Conservation (phyloP, 139 green algal species). For the Spirogloea muscicola region DNA sequence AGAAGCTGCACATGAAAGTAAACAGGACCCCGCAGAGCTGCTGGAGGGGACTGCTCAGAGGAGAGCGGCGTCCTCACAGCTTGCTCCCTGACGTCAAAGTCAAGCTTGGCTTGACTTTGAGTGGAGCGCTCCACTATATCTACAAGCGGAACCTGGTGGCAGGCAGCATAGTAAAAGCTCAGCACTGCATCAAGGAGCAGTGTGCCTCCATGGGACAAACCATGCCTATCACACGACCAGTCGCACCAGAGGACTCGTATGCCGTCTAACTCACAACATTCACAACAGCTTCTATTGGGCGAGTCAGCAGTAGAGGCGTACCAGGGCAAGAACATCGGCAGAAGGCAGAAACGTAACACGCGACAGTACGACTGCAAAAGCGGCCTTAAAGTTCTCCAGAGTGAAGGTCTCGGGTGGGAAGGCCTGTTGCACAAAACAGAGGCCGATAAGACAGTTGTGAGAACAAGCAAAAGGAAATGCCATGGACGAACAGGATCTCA, state of each 20-base stretch:
- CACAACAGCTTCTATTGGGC: too few relatives aligned
- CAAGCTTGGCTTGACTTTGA: not conserved
- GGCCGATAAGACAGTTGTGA: not conserved
- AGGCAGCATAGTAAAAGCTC: not conserved
- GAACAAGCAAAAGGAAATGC: too few relatives aligned
- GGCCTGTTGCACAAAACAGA: not conserved
- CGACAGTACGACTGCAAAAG: constrained; percentile 78
- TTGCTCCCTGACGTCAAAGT: not conserved
- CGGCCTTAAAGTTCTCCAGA: constrained; percentile 61
- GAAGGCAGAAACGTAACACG: constrained; percentile 73
- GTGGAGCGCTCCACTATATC: constrained; percentile 9
- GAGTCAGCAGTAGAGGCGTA: too few relatives aligned
- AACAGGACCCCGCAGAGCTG: too few relatives aligned
- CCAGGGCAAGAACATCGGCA: constrained; percentile 83
- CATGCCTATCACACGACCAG: too few relatives aligned
- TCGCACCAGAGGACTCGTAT: too few relatives aligned
- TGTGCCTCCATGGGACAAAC: too few relatives aligned
- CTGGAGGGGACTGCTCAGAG: too few relatives aligned
- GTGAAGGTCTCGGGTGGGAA: constrained; percentile 48
- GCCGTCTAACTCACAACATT: too few relatives aligned
- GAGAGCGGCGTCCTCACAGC: not conserved
- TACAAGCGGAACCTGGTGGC: constrained; percentile 1
- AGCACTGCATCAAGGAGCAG: not conserved
- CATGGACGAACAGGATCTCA: too few relatives aligned
- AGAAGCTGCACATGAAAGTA: too few relatives aligned